These are phyloP conservation scores for Termitomyces sp. DNA, from an alignment of 768 basidiomycete genomes.

Conservation along the genomic window DNA sequence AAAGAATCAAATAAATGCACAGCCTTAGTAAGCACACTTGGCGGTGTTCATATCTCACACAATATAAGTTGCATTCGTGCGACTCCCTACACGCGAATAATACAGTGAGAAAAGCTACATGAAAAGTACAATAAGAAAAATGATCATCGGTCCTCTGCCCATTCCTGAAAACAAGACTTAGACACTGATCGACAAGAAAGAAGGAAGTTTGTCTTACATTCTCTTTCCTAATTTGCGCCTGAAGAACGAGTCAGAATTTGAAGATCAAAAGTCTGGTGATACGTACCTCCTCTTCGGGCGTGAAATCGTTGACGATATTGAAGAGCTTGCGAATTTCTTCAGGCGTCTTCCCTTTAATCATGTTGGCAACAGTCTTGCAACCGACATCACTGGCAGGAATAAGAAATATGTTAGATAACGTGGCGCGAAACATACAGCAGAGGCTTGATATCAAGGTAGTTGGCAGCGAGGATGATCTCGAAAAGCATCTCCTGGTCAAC, in stretches of 20 bases:
- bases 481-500: constrained; percentile 99
- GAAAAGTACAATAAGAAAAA: constrained; percentile 5
- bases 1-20: constrained; percentile 5
- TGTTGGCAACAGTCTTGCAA: constrained; percentile 99
- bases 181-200: constrained; percentile 8
- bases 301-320: constrained; percentile 98
- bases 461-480: constrained; percentile 98
- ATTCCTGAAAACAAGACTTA: constrained; percentile 57
- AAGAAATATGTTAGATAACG: background rate
- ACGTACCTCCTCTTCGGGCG: constrained; percentile 95
- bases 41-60: background rate
- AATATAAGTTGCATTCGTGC: background rate
- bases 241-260: constrained; percentile 12
- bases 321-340: constrained; percentile 99
- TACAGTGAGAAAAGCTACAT: constrained; percentile 20
- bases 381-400: constrained; percentile 74
- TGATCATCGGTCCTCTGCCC: constrained; percentile 85
- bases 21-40: constrained; percentile 8
- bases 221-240: constrained; percentile 99
- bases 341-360: constrained; percentile 99
- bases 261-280: constrained; percentile 1
- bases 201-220: constrained; percentile 59
- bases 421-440: constrained; percentile 67
- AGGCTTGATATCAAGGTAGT: constrained; percentile 99
- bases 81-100: constrained; percentile 10